These are phyloP conservation scores for Xylaria multiplex DNA, from an alignment of 2,329 filamentous ascomycete genomes.

Conservation along the genomic window DNA sequence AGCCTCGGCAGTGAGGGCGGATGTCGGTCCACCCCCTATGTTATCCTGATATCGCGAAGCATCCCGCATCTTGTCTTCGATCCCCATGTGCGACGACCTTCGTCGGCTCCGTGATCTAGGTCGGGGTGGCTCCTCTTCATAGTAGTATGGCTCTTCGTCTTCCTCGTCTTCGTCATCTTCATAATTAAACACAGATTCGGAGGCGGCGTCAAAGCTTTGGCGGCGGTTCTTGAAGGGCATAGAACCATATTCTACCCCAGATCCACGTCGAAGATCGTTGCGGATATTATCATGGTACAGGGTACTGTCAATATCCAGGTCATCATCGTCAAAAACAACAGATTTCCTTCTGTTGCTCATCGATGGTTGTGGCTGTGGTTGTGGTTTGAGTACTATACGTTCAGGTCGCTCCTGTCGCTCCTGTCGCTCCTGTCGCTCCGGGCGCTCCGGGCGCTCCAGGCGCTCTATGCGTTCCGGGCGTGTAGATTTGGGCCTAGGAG, in stretches of 20 bases:
- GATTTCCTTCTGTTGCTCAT: conserved; percentile 42
- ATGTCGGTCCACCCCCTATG: conserved; percentile 54
- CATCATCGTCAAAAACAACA: conserved; percentile 46
- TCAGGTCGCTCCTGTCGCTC: conserved; percentile 31
- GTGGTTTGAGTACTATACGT: conserved; percentile 47
- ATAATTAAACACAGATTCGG: conserved; percentile 33
- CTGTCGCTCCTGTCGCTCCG: conserved; percentile 17
- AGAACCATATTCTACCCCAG: conserved; percentile 45
- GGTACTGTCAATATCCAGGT: conserved; percentile 38
- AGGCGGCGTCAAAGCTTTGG: conserved; percentile 39
- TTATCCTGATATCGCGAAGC: conserved; percentile 65
- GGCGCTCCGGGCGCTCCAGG: conserved; percentile 1
- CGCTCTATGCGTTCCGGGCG: conserved; percentile 42
- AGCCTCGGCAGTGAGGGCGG: conserved; percentile 65
- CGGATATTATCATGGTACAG: conserved; percentile 33
- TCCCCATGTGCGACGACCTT: conserved; percentile 50
- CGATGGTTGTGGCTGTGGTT: conserved; percentile 42
- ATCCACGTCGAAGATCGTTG: conserved; percentile 39
- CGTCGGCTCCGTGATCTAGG: conserved; percentile 50
- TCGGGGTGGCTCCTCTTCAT: conserved; percentile 41
- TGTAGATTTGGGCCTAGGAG: conserved; percentile 53
- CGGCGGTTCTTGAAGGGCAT: conserved; percentile 40
- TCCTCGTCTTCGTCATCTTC: conserved; percentile 35
- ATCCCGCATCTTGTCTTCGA: conserved; percentile 57
- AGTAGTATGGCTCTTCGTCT: conserved; percentile 29